phyloP scores from a whole-genome alignment of 345 rosid species.

The Citrus reticulata region DNA sequence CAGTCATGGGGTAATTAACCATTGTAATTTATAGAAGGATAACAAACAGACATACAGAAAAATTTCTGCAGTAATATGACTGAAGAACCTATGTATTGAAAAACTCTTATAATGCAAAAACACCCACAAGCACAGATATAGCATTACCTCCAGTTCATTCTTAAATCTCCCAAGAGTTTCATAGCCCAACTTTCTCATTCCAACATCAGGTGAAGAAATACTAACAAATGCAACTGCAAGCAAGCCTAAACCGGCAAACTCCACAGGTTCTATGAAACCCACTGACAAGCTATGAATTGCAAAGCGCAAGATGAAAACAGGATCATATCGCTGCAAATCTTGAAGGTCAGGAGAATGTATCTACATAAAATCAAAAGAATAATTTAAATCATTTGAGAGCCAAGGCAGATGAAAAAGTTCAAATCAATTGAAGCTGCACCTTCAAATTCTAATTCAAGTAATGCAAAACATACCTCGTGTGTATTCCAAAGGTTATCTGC shows the following conservation, averaged over 20 bases:
- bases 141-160: conserved; percentile 67
- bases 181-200: conserved; percentile 80
- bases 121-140: neutral
- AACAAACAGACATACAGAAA: neutral
- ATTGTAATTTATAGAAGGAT: neutral
- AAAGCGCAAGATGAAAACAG: conserved; percentile 71
- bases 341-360: conserved; percentile 25
- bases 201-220: conserved; percentile 78
- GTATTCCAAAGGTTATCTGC: conserved; percentile 8
- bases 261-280: conserved; percentile 72
- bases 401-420: neutral
- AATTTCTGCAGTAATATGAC: neutral
- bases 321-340: conserved; percentile 57
- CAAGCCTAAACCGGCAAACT: conserved; percentile 84
- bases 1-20: neutral
- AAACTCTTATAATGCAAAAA: neutral
- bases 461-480: conserved; percentile 17
- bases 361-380: conserved; percentile 33
- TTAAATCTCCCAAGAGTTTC: conserved; percentile 62
- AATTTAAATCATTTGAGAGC: conserved; percentile 5
- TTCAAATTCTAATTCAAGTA: conserved; percentile 6
- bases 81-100: neutral
- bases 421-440: conserved; percentile 1
- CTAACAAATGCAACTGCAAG: conserved; percentile 81
- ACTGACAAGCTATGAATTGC: conserved; percentile 53